Evolutionary conservation across 768 basidiomycete genomes (phyloP).

Genomic region (Leccinum barrowsii): DNA sequence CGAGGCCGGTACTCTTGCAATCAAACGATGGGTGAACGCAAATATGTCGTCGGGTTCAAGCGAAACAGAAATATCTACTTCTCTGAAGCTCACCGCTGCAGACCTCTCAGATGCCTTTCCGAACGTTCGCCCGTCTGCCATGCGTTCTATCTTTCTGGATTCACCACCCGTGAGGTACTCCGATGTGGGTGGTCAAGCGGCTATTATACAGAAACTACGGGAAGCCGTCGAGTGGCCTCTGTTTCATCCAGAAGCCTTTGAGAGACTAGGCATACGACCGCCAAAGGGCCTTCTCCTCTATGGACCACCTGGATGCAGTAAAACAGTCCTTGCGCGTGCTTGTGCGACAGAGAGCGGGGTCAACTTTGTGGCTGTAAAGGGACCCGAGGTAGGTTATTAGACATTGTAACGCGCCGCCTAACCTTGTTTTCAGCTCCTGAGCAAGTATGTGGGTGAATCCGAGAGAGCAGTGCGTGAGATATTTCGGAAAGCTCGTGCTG

Average conservation of each 20-base stretch:
- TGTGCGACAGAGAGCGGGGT: constrained; percentile 92
- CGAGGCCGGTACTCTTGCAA: constrained; percentile 87
- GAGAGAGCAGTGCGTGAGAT: constrained; percentile 93
- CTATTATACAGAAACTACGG: constrained; percentile 78
- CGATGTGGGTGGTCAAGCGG: constrained; percentile 86
- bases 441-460: constrained; percentile 97
- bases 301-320: constrained; percentile 96
- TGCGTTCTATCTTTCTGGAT: constrained; percentile 91
- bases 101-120: constrained; percentile 76
- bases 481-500: constrained; percentile 91
- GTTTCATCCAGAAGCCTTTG: constrained; percentile 80
- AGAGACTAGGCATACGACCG: constrained; percentile 80
- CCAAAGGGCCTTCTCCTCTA: constrained; percentile 90
- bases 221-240: constrained; percentile 97
- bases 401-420: neutral
- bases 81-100: constrained; percentile 45
- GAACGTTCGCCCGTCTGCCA: constrained; percentile 83
- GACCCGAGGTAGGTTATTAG: constrained; percentile 73
- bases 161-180: constrained; percentile 76
- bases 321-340: constrained; percentile 89
- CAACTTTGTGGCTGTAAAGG: constrained; percentile 96
- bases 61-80: constrained; percentile 6
- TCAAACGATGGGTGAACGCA: constrained; percentile 70
- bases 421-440: constrained; percentile 64
- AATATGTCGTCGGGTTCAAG: constrained; percentile 6